Percentiles rank a stretch among this genome's conserved stretches.
These are phyloP conservation scores for Hyaloscypha hepaticicola DNA, from an alignment of 495 filamentous ascomycete species.

Conservation along the genomic window DNA sequence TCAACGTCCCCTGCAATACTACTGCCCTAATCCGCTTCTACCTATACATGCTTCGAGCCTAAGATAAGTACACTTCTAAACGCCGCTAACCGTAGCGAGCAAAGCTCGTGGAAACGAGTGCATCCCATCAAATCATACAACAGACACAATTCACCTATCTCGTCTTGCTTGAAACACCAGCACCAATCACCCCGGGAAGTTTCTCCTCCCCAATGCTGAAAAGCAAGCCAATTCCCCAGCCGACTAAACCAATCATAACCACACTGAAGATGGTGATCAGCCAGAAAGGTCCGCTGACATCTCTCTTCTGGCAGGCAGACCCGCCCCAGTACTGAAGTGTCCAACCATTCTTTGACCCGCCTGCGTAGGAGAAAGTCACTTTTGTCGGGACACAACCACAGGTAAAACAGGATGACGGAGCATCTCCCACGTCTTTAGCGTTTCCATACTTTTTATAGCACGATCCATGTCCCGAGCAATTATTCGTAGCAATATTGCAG, in stretches of 20 bases:
- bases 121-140: conserved; percentile 25
- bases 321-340: conserved; percentile 66
- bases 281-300: conserved; percentile 85
- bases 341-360: conserved; percentile 12
- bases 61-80: conserved; percentile 27
- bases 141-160: conserved; percentile 19
- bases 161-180: conserved; percentile 68
- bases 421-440: conserved; percentile 32
- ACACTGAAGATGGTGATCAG: conserved; percentile 71
- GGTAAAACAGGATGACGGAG: conserved; percentile 60
- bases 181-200: conserved; percentile 82
- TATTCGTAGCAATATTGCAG: conserved; percentile 62
- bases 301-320: conserved; percentile 84
- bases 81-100: conserved; percentile 19
- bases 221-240: conserved; percentile 70
- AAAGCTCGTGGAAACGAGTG: conserved; percentile 6
- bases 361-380: conserved; percentile 42
- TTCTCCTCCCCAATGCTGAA: conserved; percentile 75
- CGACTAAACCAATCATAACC: conserved; percentile 56
- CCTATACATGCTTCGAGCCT: conserved; percentile 22
- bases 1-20: background rate
- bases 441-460: conserved; percentile 61
- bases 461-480: conserved; percentile 73
- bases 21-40: conserved; percentile 13
- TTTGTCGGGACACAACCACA: conserved; percentile 66